Base-by-base conservation (phyloP, 805 yeast species). In the Pichia sporocuriosa region DNA sequence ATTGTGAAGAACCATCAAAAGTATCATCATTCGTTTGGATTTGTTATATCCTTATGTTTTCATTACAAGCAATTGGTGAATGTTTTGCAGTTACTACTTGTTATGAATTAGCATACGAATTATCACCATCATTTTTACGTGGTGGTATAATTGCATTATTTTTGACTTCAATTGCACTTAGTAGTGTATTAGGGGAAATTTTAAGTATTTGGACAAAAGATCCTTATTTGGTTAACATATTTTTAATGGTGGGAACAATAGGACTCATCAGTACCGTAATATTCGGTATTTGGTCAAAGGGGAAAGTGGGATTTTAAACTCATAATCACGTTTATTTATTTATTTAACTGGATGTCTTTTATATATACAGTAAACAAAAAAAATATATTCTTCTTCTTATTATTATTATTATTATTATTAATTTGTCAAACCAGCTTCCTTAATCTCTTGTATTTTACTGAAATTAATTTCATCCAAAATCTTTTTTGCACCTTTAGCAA, bases 401-500 rank as follows among this genome's bases (percentile, higher is more conserved):
- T n/a, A n/a, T n/a, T n/a, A n/a, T n/a, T n/a, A n/a, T n/a, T n/a
- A n/a, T n/a, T n/a, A n/a, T 38, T 12, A 26, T 32, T 34, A 38
- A 21, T 22, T 48, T 21, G 57, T 49, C 41, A 61, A 50, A 25
- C 67, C 67, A 22, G 56, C 58, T 42, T 57, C 57, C 48, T 64
- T 63, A 30, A 63, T 61, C 52, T 66, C 59, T 54, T 71, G 69
- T 45, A 84, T 75, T 58, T 74, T 78, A 41, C 77, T 80, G 52
- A 79, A 78, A 56, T 87, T 84, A 51, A 90, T 85, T 50, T 70
- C 78, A 53, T 87, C 93, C 50, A 90, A 71, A 37, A 90, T 90
- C 42, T 66, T 67, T 60, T 82, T 85, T 12, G 95, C 97, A 32
- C 98, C 98, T 46, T 73, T 71, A 15, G 68, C 73, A 33, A 81